Evolutionary conservation across 768 basidiomycete genomes (phyloP).

Genomic region (Royoungia palumana): DNA sequence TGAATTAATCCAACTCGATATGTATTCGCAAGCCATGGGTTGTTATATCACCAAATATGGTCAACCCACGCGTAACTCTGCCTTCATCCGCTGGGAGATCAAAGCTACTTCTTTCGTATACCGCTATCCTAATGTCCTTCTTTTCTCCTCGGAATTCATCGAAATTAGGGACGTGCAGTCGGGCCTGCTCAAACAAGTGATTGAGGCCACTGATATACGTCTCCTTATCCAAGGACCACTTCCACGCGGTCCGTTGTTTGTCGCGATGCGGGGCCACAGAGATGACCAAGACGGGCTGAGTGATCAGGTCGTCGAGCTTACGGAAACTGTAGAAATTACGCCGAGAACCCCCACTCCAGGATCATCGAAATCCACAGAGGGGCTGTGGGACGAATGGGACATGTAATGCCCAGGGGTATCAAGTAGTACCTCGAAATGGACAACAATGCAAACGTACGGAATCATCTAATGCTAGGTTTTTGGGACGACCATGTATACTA

Average conservation of each 20-base stretch:
- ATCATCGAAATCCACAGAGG: slow-evolving; percentile 14
- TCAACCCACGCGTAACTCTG: slow-evolving; percentile 53
- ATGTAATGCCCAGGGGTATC: slow-evolving; percentile 37
- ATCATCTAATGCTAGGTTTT: slow-evolving; percentile 7
- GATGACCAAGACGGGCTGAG: slow-evolving; percentile 55
- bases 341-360: slow-evolving; percentile 30
- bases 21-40: slow-evolving; percentile 54
- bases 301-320: slow-evolving; percentile 64
- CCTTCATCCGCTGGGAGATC: slow-evolving; percentile 78
- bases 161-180: slow-evolving; percentile 67
- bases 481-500: slow-evolving; percentile 6
- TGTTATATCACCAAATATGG: slow-evolving; percentile 76
- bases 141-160: slow-evolving; percentile 72
- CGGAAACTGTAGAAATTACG: slow-evolving; percentile 62
- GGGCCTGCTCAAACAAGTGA: slow-evolving; percentile 76
- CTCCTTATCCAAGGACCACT: slow-evolving; percentile 46
- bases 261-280: slow-evolving; percentile 60
- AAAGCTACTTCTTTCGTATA: slow-evolving; percentile 59
- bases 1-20: slow-evolving; percentile 2
- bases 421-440: not conserved
- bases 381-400: slow-evolving; percentile 74
- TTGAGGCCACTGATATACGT: slow-evolving; percentile 68
- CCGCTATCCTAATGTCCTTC: slow-evolving; percentile 61
- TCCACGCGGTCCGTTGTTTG: slow-evolving; percentile 46
- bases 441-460: not conserved